Evolutionary conservation across 176 grass and related monocot genomes (phyloP), one percentile per base, ranked within the genome.

Genomic region (Alopecurus myosuroides): DNA sequence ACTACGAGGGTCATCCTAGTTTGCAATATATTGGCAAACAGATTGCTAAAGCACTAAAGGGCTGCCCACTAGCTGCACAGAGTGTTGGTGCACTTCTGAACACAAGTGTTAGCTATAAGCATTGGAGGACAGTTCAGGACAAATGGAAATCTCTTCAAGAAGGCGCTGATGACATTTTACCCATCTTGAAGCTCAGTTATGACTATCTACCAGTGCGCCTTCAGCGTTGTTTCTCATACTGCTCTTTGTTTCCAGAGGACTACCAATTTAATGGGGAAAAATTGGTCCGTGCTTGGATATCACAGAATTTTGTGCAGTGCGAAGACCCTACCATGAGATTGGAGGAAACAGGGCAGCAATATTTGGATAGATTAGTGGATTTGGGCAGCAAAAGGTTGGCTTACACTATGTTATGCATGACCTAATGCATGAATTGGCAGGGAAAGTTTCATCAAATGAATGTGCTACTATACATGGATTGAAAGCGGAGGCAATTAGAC

Each of bases 211-310:
- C 81, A 3, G 36, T 20, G 2, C 7, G 45, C 60, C 58, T 84
- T 4, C 60, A 85, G 33, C 45, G 0, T 0, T 90, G 91, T 75
- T 87, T 87, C 61, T 49, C 67, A 0, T 89, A 86, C 29, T 87
- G 83, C 39, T 63, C 75, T 36, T 34, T 86, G 10, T 92, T 46
- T 56, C 80, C 80, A 8, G 48, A 88, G 33, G 87, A 78, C 76
- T 6, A 77, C 12, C 0, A 0, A 1, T 92, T 87, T 72, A 9
- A 39, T 40, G 39, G 6, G 10, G 3, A n/a, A 41, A 9, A 30
- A 0, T 63, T 88, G 77, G 30, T 91, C 22, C 5, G 30, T 34
- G 36, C 74, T 18, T 94, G 92, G 92, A 89, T 91, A 35, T 68
- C 89, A 49, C 86, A 90, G 60, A 78, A 82, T 42, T 90, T 81